A percentile compares a stretch with the other conserved stretches of the same genome.
Conservation (phyloP, 2,329 filamentous ascomycete genomes). For the Sphaceloma murrayae region DNA sequence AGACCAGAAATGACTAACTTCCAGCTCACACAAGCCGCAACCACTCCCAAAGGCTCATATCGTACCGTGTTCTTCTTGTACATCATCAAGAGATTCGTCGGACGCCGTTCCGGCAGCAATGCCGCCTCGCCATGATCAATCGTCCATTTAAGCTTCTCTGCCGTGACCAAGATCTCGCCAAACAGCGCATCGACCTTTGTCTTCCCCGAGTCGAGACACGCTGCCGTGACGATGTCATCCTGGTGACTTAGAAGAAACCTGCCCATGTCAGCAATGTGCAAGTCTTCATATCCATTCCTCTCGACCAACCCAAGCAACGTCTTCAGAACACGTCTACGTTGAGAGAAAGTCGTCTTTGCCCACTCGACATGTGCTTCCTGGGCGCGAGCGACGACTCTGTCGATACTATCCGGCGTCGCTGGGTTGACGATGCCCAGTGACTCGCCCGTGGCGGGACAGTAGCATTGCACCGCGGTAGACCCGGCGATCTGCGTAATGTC, state of each 20-base stretch:
- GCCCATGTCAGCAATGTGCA: not conserved
- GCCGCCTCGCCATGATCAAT: slow-evolving; percentile 81
- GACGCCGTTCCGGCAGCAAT: slow-evolving; percentile 59
- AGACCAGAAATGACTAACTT: slow-evolving; percentile 54
- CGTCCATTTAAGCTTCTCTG: slow-evolving; percentile 91
- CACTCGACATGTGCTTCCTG: slow-evolving; percentile 66
- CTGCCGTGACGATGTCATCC: slow-evolving; percentile 72
- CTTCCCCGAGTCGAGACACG: slow-evolving; percentile 90
- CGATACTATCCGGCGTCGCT: slow-evolving; percentile 64
- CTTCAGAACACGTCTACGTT: slow-evolving; percentile 69
- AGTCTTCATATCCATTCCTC: no score
- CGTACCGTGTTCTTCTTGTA: slow-evolving; percentile 87
- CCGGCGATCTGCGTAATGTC: slow-evolving; percentile 41
- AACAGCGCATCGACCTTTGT: slow-evolving; percentile 90
- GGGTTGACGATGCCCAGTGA: slow-evolving; percentile 72
- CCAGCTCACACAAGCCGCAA: slow-evolving; percentile 90
- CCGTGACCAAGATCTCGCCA: slow-evolving; percentile 88
- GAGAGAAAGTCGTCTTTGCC: slow-evolving; percentile 65
- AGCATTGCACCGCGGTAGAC: slow-evolving; percentile 66
- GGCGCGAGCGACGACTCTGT: slow-evolving; percentile 65
- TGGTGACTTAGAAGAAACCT: slow-evolving; percentile 79
- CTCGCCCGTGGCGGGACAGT: slow-evolving; percentile 80
- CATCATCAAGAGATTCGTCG: slow-evolving; percentile 85
- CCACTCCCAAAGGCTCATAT: slow-evolving; percentile 88
- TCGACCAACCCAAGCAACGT: slow-evolving; percentile 67